These are phyloP conservation scores for Trapa incisa DNA, from an alignment of 345 rosid species.

Conservation along the genomic window DNA sequence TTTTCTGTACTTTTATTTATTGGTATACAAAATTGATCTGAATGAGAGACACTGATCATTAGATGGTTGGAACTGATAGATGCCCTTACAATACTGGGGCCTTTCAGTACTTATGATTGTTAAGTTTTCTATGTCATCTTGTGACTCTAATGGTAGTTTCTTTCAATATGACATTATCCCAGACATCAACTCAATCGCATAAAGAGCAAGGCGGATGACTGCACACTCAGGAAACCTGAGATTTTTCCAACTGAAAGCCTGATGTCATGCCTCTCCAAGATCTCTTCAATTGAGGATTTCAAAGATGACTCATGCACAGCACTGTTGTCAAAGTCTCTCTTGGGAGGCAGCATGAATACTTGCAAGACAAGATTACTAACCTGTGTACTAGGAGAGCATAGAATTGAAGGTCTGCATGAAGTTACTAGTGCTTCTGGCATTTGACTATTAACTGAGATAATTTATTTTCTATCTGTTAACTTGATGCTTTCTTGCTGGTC, in stretches of 20 bases:
- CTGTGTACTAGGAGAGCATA: conserved; percentile 38
- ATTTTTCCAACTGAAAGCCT: conserved; percentile 29
- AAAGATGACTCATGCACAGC: conserved; percentile 31
- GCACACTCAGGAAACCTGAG: conserved; percentile 24
- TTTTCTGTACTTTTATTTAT: background rate
- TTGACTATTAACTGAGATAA: background rate
- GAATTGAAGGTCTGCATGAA: conserved; percentile 48
- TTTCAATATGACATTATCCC: conserved; percentile 13
- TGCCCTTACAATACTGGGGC: no score
- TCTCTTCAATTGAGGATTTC: conserved; percentile 45
- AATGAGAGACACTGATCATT: no score
- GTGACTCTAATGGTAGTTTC: background rate
- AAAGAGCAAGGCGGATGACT: conserved; percentile 51
- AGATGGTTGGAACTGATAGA: no score
- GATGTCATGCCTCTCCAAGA: conserved; percentile 22
- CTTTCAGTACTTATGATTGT: no score
- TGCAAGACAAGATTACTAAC: conserved; percentile 61
- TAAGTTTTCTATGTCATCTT: background rate
- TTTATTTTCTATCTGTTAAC: background rate
- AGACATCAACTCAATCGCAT: conserved; percentile 68
- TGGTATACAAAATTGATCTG: background rate
- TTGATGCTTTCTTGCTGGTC: background rate
- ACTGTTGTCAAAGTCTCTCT: conserved; percentile 54
- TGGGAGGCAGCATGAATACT: conserved; percentile 67
- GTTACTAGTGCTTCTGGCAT: conserved; percentile 4